These are phyloP conservation scores for Pilatotrama ljubarskyi DNA, from an alignment of 768 basidiomycete genomes.

Conservation along the genomic window DNA sequence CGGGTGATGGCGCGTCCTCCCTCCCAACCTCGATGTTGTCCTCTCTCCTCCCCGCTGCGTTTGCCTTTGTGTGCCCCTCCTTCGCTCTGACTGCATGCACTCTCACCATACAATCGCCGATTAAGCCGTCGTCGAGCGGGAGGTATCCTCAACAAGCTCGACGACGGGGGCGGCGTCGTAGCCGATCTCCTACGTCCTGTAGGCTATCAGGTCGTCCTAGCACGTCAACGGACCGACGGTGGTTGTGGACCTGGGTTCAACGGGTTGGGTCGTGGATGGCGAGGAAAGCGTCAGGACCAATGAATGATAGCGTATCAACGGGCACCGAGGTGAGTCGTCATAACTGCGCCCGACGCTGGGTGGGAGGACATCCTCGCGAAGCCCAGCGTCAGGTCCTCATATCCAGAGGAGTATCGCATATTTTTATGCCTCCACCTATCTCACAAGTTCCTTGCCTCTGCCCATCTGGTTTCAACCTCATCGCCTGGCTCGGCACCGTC, in stretches of 20 bases:
- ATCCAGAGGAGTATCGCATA: background rate
- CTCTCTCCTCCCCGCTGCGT: background rate
- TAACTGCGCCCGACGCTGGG: slow-evolving; percentile 12
- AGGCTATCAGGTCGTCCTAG: no score
- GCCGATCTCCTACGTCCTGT: background rate
- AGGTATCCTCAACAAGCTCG: slow-evolving; percentile 20
- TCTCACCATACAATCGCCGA: no score
- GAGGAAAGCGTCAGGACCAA: background rate
- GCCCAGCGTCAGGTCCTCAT: slow-evolving; percentile 15
- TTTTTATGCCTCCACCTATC: background rate
- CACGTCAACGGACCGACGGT: no score
- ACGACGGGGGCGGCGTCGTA: background rate
- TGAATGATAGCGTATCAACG: background rate
- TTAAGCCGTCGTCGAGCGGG: slow-evolving; percentile 5
- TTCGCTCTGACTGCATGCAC: background rate
- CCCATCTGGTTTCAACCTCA: no score
- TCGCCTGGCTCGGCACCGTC: no score
- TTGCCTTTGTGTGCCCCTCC: background rate
- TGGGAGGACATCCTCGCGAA: slow-evolving; percentile 34
- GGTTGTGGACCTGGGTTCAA: no score
- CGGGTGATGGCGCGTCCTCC: slow-evolving; percentile 6
- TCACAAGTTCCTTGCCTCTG: background rate
- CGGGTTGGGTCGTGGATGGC: background rate
- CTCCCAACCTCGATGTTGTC: slow-evolving; percentile 4
- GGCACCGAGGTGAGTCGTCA: slow-evolving; percentile 6